Conservation (phyloP, 768 basidiomycete species). For the Hirschioporus abietinus region DNA sequence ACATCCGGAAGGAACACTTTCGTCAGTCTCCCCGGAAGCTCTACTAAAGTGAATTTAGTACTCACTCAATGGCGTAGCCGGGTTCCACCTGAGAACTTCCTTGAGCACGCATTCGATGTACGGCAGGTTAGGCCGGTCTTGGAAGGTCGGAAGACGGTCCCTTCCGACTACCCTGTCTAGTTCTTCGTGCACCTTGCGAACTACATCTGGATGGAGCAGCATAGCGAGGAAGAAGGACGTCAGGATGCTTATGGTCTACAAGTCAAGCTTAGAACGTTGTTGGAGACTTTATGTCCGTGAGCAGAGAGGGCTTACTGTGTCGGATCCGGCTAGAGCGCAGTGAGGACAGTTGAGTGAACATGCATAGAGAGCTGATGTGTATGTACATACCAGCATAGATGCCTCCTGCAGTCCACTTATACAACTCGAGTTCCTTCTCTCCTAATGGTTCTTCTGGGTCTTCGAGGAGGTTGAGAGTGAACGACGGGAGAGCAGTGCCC, state of each 20-base stretch:
- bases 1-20: too few species aligned
- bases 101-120: slow-evolving; percentile 14
- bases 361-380: neutral
- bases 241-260: neutral
- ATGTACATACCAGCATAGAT: neutral
- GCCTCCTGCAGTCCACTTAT: neutral
- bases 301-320: neutral
- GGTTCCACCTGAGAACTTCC: slow-evolving; percentile 15
- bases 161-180: neutral
- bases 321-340: neutral
- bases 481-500: neutral
- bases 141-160: slow-evolving; percentile 16
- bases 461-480: neutral
- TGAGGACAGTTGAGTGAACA: too few species aligned
- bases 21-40: too few species aligned
- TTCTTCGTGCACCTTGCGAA: neutral
- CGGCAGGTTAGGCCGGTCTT: slow-evolving; percentile 11
- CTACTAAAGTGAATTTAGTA: neutral
- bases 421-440: neutral
- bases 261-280: neutral
- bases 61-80: slow-evolving; percentile 5
- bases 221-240: neutral
- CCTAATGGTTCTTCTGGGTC: neutral
- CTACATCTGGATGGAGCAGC: neutral
- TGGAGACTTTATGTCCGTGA: neutral